Evolutionary conservation across 208 protist species (phyloP), one percentile per base, ranked within the genome.

Genomic region (Angomonas ambiguus): DNA sequence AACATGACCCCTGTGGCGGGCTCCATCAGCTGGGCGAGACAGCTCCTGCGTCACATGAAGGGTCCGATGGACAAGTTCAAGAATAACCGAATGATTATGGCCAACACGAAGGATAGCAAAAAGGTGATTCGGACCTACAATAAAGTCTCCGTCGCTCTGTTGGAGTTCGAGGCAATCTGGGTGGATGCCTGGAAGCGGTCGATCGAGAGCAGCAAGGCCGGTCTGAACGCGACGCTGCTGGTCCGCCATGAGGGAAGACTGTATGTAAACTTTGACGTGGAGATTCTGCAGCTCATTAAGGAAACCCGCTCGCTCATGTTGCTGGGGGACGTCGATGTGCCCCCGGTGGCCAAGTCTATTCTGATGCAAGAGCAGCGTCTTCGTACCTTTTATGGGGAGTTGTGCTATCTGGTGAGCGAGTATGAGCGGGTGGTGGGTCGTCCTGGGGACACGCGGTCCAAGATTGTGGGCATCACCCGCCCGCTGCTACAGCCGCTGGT

Each of bases 191-290:
- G 97, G 97, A 93, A 85, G 71, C 83, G 97, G 49, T 95, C 85
- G 1, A 95, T 98, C 67, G 95, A 97, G 61, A 87, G 84, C 27
- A 95, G 95, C 69, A 96, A 95, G 67, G 78, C 80, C 2, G 94
- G 93, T n/a, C 86, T 99, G 55, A 93, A 98, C 64, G 95, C 97
- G 28, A 98, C 97, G 20, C 82, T 99, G 65, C 77, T 99, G 4
- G 92, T 99, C 18, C 88, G 93, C 28, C 91, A 95, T 67, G 87
- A 98, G 48, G 92, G 89, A n/a, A 83, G 92, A 30, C 83, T 99
- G 3, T 98, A 91, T 78, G 98, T 99, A 38, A 99, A 99, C 93
- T 99, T 99, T 77, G 97, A 99, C 82, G 81, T 80, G 42, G 91
- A 97, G 61, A 95, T 99, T 32, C 80, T 98, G 42, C 92, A 98